Conservation (phyloP, 306 rosid species). For the Fragaria iinumae region DNA sequence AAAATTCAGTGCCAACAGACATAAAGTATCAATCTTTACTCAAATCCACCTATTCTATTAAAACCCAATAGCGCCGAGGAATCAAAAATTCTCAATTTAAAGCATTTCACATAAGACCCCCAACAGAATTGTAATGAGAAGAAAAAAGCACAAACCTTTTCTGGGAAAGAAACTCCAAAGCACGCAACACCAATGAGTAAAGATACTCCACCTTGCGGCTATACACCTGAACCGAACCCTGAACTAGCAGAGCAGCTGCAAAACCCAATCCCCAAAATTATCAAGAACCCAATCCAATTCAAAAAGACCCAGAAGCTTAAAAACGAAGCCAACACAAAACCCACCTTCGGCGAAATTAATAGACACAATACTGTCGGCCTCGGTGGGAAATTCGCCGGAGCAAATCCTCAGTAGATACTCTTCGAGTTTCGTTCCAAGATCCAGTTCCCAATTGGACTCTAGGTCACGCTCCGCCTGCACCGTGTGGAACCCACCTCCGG, state of each 20-base stretch:
- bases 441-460: constrained; percentile 90
- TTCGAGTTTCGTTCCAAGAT: constrained; percentile 83
- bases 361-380: constrained; percentile 46
- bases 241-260: constrained; percentile 94
- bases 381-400: constrained; percentile 69
- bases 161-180: constrained; percentile 89
- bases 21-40: constrained; percentile 20
- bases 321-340: background rate
- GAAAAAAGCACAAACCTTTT: constrained; percentile 54
- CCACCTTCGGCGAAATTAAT: constrained; percentile 91
- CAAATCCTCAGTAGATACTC: constrained; percentile 78
- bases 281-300: constrained; percentile 20
- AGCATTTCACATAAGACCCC: background rate
- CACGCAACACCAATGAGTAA: constrained; percentile 77
- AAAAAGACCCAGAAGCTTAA: background rate
- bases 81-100: background rate
- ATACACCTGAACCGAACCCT: constrained; percentile 94
- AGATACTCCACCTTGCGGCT: constrained; percentile 94
- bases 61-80: background rate
- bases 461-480: constrained; percentile 92
- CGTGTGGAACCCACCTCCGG: constrained; percentile 45
- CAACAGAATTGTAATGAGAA: background rate
- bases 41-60: background rate
- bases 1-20: background rate
- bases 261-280: constrained; percentile 10